phyloP scores from a whole-genome alignment of 257 asterid species.

The Avicennia marina region DNA sequence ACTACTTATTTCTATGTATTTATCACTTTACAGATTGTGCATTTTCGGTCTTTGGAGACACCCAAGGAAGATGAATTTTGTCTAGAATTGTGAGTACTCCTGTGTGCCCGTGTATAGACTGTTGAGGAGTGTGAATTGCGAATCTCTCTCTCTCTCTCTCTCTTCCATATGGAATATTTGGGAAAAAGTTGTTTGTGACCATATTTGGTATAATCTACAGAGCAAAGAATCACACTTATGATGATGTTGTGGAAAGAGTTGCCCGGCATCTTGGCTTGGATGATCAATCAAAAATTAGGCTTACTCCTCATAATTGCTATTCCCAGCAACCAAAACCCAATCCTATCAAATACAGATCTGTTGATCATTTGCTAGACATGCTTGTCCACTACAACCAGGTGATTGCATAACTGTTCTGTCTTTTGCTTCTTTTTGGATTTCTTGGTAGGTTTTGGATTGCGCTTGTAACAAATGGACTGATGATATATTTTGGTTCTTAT shows the following conservation, averaged over 20 bases:
- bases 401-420: not conserved
- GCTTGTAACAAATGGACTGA: slow-evolving; percentile 11
- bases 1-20: not conserved
- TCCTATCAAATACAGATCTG: slow-evolving; percentile 80
- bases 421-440: not conserved
- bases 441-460: not conserved
- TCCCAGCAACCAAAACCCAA: slow-evolving; percentile 98
- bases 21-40: slow-evolving; percentile 62
- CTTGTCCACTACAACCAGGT: slow-evolving; percentile 99
- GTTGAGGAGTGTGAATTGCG: slow-evolving; percentile 12
- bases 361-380: slow-evolving; percentile 85
- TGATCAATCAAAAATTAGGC: slow-evolving; percentile 91
- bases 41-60: slow-evolving; percentile 80
- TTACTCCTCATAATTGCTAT: slow-evolving; percentile 97
- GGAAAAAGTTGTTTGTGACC: slow-evolving; percentile 9
- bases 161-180: too few relatives aligned
- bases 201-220: slow-evolving; percentile 36
- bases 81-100: slow-evolving; percentile 79
- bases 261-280: slow-evolving; percentile 81
- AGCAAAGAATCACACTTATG: slow-evolving; percentile 88
- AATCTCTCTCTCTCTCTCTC: not conserved
- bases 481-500: slow-evolving; percentile 16
- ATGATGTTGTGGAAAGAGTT: slow-evolving; percentile 91
- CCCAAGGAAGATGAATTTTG: slow-evolving; percentile 93
- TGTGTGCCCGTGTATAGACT: slow-evolving; percentile 6